Evolutionary conservation across 148 eudicot genomes (phyloP).

Genomic region (Talinum fruticosum): DNA sequence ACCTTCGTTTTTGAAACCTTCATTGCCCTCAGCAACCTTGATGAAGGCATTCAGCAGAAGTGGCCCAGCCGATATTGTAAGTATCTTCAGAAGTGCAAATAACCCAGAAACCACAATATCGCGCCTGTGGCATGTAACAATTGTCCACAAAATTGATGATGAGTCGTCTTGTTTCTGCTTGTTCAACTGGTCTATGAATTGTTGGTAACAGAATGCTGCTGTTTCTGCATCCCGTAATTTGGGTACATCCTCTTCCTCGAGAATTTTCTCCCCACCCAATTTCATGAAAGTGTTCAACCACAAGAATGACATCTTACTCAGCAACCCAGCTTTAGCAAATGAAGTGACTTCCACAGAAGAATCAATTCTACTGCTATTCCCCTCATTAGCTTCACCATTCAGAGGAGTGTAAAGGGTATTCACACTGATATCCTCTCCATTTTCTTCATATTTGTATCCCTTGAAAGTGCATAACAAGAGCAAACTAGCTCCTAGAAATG

Average conservation of each 20-base stretch:
- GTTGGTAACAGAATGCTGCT: slow-evolving; percentile 63
- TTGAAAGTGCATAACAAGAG: slow-evolving; percentile 61
- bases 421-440: slow-evolving; percentile 20
- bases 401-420: slow-evolving; percentile 49
- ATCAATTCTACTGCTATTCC: slow-evolving; percentile 21
- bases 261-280: slow-evolving; percentile 59
- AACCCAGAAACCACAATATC: slow-evolving; percentile 73
- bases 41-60: slow-evolving; percentile 82
- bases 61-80: slow-evolving; percentile 78
- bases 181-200: slow-evolving; percentile 41
- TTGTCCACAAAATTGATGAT: slow-evolving; percentile 49
- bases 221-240: slow-evolving; percentile 49
- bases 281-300: slow-evolving; percentile 86
- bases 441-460: slow-evolving; percentile 41
- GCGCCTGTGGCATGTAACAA: slow-evolving; percentile 63
- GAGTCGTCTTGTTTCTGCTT: slow-evolving; percentile 40
- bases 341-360: slow-evolving; percentile 34
- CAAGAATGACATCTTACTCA: slow-evolving; percentile 65
- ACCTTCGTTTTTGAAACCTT: slow-evolving; percentile 57
- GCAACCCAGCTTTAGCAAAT: slow-evolving; percentile 54
- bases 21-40: slow-evolving; percentile 71
- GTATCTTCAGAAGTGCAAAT: slow-evolving; percentile 66
- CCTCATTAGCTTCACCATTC: slow-evolving; percentile 35
- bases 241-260: slow-evolving; percentile 72
- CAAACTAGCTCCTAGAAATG: slow-evolving; percentile 64